phyloP scores from a whole-genome alignment of 345 rosid genomes.

The Rhodamnia argentea region DNA sequence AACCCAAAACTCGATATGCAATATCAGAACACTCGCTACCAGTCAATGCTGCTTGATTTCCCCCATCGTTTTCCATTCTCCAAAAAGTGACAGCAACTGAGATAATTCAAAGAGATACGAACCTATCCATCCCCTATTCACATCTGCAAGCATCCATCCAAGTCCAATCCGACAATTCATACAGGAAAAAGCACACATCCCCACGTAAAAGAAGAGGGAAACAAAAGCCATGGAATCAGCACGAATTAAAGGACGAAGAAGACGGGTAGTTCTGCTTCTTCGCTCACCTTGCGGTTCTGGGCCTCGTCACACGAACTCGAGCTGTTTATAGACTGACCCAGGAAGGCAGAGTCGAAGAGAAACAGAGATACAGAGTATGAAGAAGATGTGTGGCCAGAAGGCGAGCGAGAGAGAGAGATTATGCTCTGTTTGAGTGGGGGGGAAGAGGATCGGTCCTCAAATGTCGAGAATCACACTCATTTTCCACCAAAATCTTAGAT shows the following conservation, averaged over 20 bases:
- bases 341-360: neutral
- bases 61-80: neutral
- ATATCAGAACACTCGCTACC: neutral
- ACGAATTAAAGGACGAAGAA: neutral
- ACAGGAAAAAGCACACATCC: neutral
- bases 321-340: neutral
- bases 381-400: neutral
- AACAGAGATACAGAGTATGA: rapidly evolving
- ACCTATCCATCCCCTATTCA: neutral
- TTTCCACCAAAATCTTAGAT: too few relatives aligned
- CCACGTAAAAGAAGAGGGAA: neutral
- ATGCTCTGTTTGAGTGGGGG: too few relatives aligned
- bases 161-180: neutral
- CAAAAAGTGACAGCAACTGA: neutral
- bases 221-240: neutral
- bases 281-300: neutral
- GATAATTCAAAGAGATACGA: neutral
- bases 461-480: too few relatives aligned
- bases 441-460: too few relatives aligned
- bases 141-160: neutral
- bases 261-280: neutral
- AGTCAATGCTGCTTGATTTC: neutral
- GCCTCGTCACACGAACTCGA: neutral
- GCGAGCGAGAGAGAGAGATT: too few relatives aligned
- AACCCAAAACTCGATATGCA: neutral